Conservation (phyloP, 2,329 filamentous ascomycete genomes). For the Neurospora crassa region DNA sequence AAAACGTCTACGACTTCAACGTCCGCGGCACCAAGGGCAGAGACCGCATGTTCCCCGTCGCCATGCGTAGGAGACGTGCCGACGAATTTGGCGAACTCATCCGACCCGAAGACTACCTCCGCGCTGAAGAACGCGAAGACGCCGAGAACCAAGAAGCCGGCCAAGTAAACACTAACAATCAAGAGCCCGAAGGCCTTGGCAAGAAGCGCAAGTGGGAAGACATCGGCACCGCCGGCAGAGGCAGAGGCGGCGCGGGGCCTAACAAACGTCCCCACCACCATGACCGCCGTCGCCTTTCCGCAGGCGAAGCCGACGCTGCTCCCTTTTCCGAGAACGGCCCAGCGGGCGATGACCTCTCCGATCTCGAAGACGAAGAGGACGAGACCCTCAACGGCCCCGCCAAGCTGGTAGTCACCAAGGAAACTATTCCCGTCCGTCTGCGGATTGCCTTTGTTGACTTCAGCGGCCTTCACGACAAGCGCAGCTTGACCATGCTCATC, state of each 20-base stretch:
- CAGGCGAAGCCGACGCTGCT: constrained; percentile 36
- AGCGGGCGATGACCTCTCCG: constrained; percentile 46
- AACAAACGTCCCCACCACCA: constrained; percentile 51
- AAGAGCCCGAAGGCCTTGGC: constrained; percentile 57
- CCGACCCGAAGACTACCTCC: constrained; percentile 83
- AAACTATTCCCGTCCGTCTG: constrained; percentile 58
- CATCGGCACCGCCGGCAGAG: constrained; percentile 33
- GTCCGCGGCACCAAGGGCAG: constrained; percentile 84
- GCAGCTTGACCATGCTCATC: constrained; percentile 88
- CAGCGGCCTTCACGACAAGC: constrained; percentile 83
- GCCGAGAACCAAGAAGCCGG: constrained; percentile 55
- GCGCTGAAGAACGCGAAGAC: constrained; percentile 81
- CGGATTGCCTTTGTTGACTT: constrained; percentile 87
- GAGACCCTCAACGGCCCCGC: constrained; percentile 53
- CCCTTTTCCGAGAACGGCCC: constrained; percentile 24
- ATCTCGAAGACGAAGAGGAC: constrained; percentile 46
- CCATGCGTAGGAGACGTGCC: constrained; percentile 65
- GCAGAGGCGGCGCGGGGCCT: constrained; percentile 32
- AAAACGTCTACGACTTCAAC: constrained; percentile 88
- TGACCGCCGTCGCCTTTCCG: constrained; percentile 24
- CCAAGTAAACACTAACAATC: constrained; percentile 34
- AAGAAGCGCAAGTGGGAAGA: constrained; percentile 96
- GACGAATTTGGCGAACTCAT: constrained; percentile 96
- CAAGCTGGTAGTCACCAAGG: constrained; percentile 58
- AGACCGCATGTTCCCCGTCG: constrained; percentile 85